A percentile compares a stretch with the other conserved stretches of the same genome.
These are phyloP conservation scores for Hyphopichia wangnamkhiaoensis DNA, from an alignment of 1,139 yeast species.

Conservation along the genomic window DNA sequence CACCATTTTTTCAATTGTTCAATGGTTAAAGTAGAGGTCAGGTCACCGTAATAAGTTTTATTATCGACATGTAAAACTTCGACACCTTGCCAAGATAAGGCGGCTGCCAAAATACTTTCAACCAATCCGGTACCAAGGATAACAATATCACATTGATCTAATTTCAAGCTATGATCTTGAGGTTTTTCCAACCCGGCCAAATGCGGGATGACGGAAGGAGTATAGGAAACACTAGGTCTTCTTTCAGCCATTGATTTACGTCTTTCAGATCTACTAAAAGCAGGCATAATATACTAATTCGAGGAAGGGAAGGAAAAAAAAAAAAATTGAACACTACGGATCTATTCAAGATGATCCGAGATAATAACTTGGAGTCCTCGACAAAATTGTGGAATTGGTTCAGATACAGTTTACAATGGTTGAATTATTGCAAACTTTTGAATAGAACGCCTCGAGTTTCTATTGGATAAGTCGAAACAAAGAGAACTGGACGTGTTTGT, in stretches of 20 bases:
- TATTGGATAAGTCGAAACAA: no score
- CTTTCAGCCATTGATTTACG: constrained; percentile 76
- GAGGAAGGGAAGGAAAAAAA: neutral
- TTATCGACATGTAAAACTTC: constrained; percentile 85
- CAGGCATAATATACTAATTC: constrained; percentile 7
- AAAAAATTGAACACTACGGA: neutral
- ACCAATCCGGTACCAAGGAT: constrained; percentile 91
- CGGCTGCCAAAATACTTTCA: constrained; percentile 88
- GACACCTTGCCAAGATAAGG: constrained; percentile 95
- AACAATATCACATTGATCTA: constrained; percentile 80
- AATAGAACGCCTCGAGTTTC: no score
- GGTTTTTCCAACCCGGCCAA: constrained; percentile 78
- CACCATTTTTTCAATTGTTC: constrained; percentile 88
- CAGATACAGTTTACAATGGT: no score
- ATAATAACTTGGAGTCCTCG: neutral
- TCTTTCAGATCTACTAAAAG: constrained; percentile 38
- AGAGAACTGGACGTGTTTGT: no score
- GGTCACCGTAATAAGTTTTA: constrained; percentile 84
- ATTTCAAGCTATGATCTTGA: constrained; percentile 42
- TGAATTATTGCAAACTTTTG: no score
- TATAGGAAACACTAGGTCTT: constrained; percentile 58
- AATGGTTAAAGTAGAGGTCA: constrained; percentile 79
- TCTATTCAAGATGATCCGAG: neutral
- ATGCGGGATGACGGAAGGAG: constrained; percentile 70
- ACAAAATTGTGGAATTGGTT: no score